These are phyloP conservation scores for Laburnicola sp. DNA, from an alignment of 2,329 filamentous ascomycete genomes.

Conservation along the genomic window DNA sequence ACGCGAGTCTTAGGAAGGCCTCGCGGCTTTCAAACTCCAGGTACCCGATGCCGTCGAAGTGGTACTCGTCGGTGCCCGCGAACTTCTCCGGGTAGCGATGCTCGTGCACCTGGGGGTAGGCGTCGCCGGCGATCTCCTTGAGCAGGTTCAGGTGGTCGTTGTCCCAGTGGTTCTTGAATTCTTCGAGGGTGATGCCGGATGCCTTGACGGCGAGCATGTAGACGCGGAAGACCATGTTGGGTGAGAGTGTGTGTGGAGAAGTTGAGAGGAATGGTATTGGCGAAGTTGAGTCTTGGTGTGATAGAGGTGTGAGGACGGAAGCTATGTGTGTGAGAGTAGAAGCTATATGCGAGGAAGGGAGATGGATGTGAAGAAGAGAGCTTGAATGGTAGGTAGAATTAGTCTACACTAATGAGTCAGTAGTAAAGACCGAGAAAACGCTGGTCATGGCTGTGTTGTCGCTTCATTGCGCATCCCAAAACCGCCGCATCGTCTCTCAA, in stretches of 20 bases:
- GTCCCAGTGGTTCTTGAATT: conserved; percentile 10
- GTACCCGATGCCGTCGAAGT: conserved; percentile 5
- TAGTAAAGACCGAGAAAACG: too few relatives aligned
- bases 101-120: not conserved
- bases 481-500: too few relatives aligned
- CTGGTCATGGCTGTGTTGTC: too few relatives aligned
- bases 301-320: not conserved
- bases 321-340: too few relatives aligned
- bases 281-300: not conserved
- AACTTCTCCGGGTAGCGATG: conserved; percentile 3
- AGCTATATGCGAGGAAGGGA: too few relatives aligned
- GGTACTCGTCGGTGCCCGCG: not conserved
- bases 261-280: not conserved
- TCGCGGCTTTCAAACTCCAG: conserved; percentile 1
- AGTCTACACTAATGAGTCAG: too few relatives aligned
- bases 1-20: not conserved
- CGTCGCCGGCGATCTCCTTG: conserved; percentile 6
- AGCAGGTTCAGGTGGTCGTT: conserved; percentile 3
- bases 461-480: too few relatives aligned
- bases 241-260: not conserved
- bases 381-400: too few relatives aligned
- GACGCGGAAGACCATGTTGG: conserved; percentile 1
- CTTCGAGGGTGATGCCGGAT: conserved; percentile 4
- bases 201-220: conserved; percentile 8
- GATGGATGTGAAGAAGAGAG: too few relatives aligned